Evolutionary conservation across 257 asterid genomes (phyloP).

Genomic region (Prunella vulgaris): DNA sequence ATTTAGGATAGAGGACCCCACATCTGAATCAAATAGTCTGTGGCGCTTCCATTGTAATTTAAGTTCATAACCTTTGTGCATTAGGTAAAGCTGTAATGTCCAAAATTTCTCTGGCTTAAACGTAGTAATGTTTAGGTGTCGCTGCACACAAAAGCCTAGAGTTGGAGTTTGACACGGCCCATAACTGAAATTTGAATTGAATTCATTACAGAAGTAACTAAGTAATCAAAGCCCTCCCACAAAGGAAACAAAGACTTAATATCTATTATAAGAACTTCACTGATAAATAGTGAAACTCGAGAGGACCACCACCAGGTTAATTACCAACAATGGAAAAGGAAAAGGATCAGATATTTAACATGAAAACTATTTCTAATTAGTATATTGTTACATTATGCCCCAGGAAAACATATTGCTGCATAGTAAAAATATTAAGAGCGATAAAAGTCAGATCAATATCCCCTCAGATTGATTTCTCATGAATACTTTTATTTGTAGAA

Average conservation of each 20-base stretch:
- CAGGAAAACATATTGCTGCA: not conserved
- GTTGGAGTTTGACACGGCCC: constrained; percentile 98
- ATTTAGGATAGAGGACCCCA: constrained; percentile 34
- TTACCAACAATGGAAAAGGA: constrained; percentile 6
- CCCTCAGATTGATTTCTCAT: not conserved
- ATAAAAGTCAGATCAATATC: not conserved
- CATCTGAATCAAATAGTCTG: constrained; percentile 76
- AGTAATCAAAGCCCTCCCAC: not conserved
- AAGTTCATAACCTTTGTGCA: constrained; percentile 75
- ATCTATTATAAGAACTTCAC: not conserved
- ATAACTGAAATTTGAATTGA: constrained; percentile 51
- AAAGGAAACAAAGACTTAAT: not conserved
- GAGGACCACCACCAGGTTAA: constrained; percentile 7
- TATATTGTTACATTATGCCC: not conserved
- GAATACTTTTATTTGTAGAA: not conserved
- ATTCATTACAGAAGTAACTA: constrained; percentile 16
- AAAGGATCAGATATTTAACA: not conserved
- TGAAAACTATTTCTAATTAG: not conserved
- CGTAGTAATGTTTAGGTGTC: constrained; percentile 71
- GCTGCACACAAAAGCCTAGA: constrained; percentile 86
- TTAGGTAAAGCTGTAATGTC: constrained; percentile 67
- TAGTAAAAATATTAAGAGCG: not conserved
- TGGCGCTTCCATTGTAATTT: constrained; percentile 82
- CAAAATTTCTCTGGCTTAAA: constrained; percentile 85
- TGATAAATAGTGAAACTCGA: not conserved